These are phyloP conservation scores for Trichoderma reesei DNA, from an alignment of 495 filamentous ascomycete species.

Conservation along the genomic window DNA sequence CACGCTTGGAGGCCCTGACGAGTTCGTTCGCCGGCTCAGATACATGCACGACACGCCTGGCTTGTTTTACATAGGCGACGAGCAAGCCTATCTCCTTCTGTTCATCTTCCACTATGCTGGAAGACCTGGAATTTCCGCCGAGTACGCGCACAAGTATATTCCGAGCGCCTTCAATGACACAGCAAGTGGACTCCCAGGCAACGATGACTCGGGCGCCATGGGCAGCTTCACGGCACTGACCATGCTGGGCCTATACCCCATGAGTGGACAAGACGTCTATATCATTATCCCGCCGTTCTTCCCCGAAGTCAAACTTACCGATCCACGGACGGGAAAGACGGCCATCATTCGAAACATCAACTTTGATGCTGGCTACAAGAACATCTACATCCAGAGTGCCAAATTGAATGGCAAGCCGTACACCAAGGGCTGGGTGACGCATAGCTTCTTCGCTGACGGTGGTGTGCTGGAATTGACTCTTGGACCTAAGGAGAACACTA, in stretches of 20 bases:
- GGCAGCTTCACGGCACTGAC: slow-evolving; percentile 53
- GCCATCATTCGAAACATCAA: slow-evolving; percentile 49
- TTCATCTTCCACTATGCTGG: slow-evolving; percentile 60
- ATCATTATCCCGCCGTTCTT: slow-evolving; percentile 56
- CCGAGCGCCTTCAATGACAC: slow-evolving; percentile 51
- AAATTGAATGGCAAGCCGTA: slow-evolving; percentile 52
- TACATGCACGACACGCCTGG: slow-evolving; percentile 48
- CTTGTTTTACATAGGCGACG: slow-evolving; percentile 55
- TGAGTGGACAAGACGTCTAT: slow-evolving; percentile 60
- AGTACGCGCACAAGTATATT: slow-evolving; percentile 53
- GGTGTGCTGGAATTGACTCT: slow-evolving; percentile 51
- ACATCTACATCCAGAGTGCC: slow-evolving; percentile 56
- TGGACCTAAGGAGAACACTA: slow-evolving; percentile 44
- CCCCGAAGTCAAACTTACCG: slow-evolving; percentile 47
- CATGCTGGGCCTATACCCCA: slow-evolving; percentile 59
- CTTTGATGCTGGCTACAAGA: slow-evolving; percentile 52
- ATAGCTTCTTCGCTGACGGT: slow-evolving; percentile 56
- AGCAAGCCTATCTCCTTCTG: slow-evolving; percentile 54
- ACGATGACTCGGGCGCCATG: slow-evolving; percentile 62
- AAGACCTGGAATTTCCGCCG: slow-evolving; percentile 49
- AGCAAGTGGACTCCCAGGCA: slow-evolving; percentile 50
- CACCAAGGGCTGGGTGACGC: slow-evolving; percentile 55
- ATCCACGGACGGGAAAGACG: slow-evolving; percentile 46
- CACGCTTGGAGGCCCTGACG: slow-evolving; percentile 43
- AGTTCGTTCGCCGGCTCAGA: slow-evolving; percentile 47